These are phyloP conservation scores for Breynia disticha DNA, from an alignment of 441 rosid genomes.

Conservation along the genomic window DNA sequence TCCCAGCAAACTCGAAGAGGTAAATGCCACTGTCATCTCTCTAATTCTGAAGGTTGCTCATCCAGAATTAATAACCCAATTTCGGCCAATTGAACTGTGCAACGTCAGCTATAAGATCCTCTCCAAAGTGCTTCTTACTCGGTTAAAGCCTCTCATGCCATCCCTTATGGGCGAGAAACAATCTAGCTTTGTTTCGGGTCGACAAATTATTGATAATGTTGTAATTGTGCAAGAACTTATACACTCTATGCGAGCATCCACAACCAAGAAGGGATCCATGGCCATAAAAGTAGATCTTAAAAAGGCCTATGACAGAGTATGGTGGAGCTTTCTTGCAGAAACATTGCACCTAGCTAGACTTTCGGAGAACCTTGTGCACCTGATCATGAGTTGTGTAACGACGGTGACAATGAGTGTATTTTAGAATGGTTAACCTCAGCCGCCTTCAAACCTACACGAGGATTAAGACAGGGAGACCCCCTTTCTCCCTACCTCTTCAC, in stretches of 20 bases:
- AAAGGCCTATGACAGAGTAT: background rate
- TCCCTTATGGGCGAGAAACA: background rate
- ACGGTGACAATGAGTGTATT: background rate
- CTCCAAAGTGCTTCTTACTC: no score
- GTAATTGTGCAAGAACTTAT: background rate
- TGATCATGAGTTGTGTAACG: background rate
- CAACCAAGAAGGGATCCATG: background rate
- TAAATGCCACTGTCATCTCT: no score
- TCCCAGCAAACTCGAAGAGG: no score
- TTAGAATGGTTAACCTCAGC: background rate
- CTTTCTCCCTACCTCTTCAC: background rate
- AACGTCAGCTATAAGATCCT: no score
- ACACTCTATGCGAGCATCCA: background rate
- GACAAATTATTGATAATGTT: background rate
- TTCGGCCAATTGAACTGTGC: no score
- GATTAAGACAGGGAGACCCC: background rate
- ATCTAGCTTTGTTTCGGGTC: background rate
- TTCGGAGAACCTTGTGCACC: no score
- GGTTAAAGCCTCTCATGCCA: no score
- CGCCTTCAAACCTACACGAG: background rate
- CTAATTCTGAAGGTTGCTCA: no score
- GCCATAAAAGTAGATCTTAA: background rate
- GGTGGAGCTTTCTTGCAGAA: background rate
- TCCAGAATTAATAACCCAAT: no score
- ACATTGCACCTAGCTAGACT: background rate